Percentiles rank a stretch among this genome's conserved stretches.
These are phyloP conservation scores for Lepiota brunneoincarnata DNA, from an alignment of 768 basidiomycete genomes.

Conservation along the genomic window DNA sequence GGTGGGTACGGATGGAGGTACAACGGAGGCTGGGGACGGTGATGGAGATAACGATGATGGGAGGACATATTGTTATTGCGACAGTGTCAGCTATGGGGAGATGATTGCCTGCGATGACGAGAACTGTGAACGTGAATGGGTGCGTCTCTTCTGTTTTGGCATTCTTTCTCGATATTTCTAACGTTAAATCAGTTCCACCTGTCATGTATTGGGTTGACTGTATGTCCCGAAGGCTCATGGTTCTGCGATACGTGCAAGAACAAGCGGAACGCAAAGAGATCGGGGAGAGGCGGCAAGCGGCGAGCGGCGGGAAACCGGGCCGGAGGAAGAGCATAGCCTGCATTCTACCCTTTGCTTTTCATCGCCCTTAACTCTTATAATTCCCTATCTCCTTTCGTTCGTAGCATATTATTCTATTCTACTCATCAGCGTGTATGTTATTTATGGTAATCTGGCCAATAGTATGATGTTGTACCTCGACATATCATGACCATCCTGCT, in stretches of 20 bases:
- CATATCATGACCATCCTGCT: too few relatives aligned
- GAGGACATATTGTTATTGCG: slow-evolving; percentile 82
- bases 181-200: slow-evolving; percentile 66
- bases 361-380: slow-evolving; percentile 1
- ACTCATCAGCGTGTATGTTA: slow-evolving; percentile 2
- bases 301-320: slow-evolving; percentile 29
- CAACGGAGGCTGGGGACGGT: slow-evolving; percentile 43
- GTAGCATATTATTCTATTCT: not conserved
- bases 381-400: not conserved
- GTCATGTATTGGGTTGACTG: slow-evolving; percentile 64
- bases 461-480: too few relatives aligned
- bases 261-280: slow-evolving; percentile 52
- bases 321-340: slow-evolving; percentile 21
- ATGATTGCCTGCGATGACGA: slow-evolving; percentile 93
- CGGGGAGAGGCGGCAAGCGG: slow-evolving; percentile 53
- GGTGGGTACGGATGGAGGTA: slow-evolving; percentile 16
- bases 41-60: slow-evolving; percentile 61
- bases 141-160: slow-evolving; percentile 38
- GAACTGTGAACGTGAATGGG: slow-evolving; percentile 87
- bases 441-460: slow-evolving; percentile 6
- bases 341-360: slow-evolving; percentile 1
- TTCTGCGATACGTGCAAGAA: slow-evolving; percentile 66
- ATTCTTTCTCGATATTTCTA: not conserved
- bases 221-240: slow-evolving; percentile 71
- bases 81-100: slow-evolving; percentile 82